phyloP scores from a whole-genome alignment of 108 stramenopile species.

The Cyclotella choctawhatcheeana region DNA sequence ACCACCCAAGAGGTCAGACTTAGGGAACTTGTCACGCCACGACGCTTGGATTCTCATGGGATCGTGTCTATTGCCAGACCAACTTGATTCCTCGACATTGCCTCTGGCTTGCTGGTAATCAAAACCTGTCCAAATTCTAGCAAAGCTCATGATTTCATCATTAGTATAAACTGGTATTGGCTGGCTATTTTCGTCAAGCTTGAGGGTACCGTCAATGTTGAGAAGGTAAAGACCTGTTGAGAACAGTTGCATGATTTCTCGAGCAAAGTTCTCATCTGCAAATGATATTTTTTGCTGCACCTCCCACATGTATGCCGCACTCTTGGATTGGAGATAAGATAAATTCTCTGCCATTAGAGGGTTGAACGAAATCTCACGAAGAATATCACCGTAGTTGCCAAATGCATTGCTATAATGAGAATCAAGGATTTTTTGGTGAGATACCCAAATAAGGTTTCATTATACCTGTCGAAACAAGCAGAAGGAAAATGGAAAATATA shows the following conservation, averaged over 20 bases:
- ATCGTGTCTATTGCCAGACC: constrained; percentile 50
- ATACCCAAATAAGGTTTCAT: background rate
- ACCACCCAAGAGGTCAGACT: constrained; percentile 57
- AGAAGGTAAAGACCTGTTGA: constrained; percentile 55
- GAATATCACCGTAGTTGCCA: constrained; percentile 75
- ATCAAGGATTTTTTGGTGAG: no score
- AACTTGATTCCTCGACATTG: constrained; percentile 51
- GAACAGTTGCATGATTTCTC: constrained; percentile 52
- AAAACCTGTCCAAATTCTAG: constrained; percentile 73
- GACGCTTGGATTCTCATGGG: constrained; percentile 63
- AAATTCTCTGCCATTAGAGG: constrained; percentile 79
- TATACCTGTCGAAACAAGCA: background rate
- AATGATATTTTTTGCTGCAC: constrained; percentile 34
- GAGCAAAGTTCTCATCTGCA: constrained; percentile 76
- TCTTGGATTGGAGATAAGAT: constrained; percentile 52
- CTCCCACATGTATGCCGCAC: constrained; percentile 59
- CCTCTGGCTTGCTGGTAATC: constrained; percentile 46
- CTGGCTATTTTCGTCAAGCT: constrained; percentile 42
- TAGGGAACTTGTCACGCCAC: constrained; percentile 64
- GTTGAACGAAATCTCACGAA: constrained; percentile 70
- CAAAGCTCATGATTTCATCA: constrained; percentile 62
- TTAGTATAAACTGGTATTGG: constrained; percentile 52
- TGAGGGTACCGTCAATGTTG: constrained; percentile 52
- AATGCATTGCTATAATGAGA: constrained; percentile 57
- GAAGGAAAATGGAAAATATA: background rate